Evolutionary conservation across 805 yeast species (phyloP).

Genomic region (Lipomyces yamanashiensis): DNA sequence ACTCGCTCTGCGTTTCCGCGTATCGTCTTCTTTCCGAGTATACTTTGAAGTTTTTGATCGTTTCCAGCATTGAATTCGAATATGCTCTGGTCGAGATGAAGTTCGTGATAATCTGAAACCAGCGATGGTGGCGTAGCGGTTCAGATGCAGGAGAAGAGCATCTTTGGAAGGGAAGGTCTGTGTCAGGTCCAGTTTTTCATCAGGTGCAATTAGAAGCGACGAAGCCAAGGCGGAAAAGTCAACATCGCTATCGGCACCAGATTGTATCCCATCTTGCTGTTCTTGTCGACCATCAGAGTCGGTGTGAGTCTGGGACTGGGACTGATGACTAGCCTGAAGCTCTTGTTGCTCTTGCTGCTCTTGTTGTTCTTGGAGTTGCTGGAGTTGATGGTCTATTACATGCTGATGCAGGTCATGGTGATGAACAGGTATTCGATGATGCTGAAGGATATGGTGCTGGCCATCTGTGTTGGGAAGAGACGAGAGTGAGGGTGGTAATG

Average conservation of each 20-base stretch:
- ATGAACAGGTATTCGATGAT: conserved; percentile 10
- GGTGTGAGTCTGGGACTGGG: not conserved
- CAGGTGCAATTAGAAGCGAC: conserved; percentile 13
- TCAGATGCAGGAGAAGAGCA: conserved; percentile 28
- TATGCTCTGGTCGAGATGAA: conserved; percentile 35
- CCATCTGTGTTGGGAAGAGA: conserved; percentile 7
- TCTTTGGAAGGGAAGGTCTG: conserved; percentile 33
- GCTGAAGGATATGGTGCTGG: conserved; percentile 9
- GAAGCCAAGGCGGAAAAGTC: not conserved
- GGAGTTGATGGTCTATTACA: conserved; percentile 27
- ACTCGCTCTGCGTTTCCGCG: conserved; percentile 25
- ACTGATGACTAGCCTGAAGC: not conserved
- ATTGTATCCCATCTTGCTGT: not conserved
- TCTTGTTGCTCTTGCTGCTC: conserved; percentile 17
- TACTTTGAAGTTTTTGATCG: conserved; percentile 34
- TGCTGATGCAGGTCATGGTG: conserved; percentile 9
- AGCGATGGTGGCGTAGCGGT: conserved; percentile 26
- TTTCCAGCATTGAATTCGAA: conserved; percentile 36
- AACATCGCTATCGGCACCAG: not conserved
- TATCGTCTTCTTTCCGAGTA: conserved; percentile 22
- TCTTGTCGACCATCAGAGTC: not conserved
- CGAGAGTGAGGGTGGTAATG: conserved; percentile 10
- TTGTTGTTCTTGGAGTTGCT: conserved; percentile 22
- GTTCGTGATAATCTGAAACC: conserved; percentile 34
- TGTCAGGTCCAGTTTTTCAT: conserved; percentile 24